These are phyloP conservation scores for Pseudogymnoascus sp. DNA, from an alignment of 2,329 filamentous ascomycete species.

Conservation along the genomic window DNA sequence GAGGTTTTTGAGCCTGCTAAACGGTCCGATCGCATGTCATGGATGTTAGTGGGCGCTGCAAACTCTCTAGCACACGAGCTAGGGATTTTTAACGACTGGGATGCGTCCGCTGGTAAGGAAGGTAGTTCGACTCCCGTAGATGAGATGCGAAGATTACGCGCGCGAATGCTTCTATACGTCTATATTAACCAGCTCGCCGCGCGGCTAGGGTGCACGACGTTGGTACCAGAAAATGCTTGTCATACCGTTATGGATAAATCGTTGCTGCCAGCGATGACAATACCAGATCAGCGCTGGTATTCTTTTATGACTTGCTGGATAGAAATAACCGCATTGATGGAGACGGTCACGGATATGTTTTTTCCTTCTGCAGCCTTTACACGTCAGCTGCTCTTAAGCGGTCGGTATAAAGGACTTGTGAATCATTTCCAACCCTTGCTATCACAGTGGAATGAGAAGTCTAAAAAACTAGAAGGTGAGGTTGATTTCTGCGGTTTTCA, in stretches of 20 bases:
- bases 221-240: constrained; percentile 41
- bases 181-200: constrained; percentile 46
- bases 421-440: constrained; percentile 39
- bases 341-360: constrained; percentile 47
- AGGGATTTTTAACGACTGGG: constrained; percentile 41
- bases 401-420: constrained; percentile 44
- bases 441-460: constrained; percentile 35
- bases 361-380: constrained; percentile 40
- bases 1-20: constrained; percentile 46
- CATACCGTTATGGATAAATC: constrained; percentile 34
- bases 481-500: not conserved
- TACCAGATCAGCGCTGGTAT: constrained; percentile 40
- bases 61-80: constrained; percentile 47
- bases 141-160: constrained; percentile 30
- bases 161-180: constrained; percentile 37
- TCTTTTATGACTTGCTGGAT: constrained; percentile 48
- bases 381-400: constrained; percentile 36
- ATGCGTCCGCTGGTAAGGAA: constrained; percentile 23
- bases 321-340: constrained; percentile 40
- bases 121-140: constrained; percentile 18
- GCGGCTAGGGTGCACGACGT: constrained; percentile 44
- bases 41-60: constrained; percentile 51
- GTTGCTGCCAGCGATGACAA: constrained; percentile 17
- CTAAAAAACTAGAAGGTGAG: constrained; percentile 14
- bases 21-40: constrained; percentile 52